Base-by-base conservation (phyloP, 2,329 filamentous ascomycete genomes). In the Pseudomassariella vexata region DNA sequence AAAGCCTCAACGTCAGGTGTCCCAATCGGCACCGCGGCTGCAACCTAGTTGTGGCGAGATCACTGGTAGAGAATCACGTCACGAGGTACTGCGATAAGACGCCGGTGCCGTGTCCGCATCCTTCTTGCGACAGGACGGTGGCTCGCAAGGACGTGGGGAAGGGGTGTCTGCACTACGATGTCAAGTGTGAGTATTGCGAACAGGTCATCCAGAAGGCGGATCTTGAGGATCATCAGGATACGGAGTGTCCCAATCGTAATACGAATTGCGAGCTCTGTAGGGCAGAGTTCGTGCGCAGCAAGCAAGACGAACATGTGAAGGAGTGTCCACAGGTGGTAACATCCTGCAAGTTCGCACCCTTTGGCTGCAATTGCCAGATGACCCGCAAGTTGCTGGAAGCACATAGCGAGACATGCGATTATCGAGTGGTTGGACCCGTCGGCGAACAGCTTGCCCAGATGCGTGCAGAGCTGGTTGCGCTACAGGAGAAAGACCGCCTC, bases 1-100 rank as follows among this genome's bases (percentile, higher is more conserved):
- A 79, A 40, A 68, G 61, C 36, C 61, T 82, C 9, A 54, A 63
- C 17, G 78, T 79, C 29, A 65, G 66, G 36, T 82, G 78, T 34
- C 76, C 77, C 3, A 73, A 76, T 41, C 49, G 56, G 3, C 48
- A 50, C 10, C 53, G 60, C 21, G 73, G 73, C 7, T 82, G 78
- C 49, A 51, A 56, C 22, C 55, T 63, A 23, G 56, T 67, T 8
- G 55, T 75, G 28, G 59, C 68, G 5, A 65, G 78, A 7, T 72
- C 74, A 24, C 60, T 68, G 17, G 61, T 80, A 7, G 64, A 71
- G 43, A 62, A 64, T 17, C 78, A 82, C 46, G 64, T 76, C 24
- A 64, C 65, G 6, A 63, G 63, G 14, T 71, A 76, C 29, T 82
- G 78, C 47, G 61, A 61, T 2, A 76, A 70, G 44, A 68, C 68